Evolutionary conservation across 768 basidiomycete genomes (phyloP), one percentile per base, ranked within the genome.

Genomic region (Rhizopogon vinicolor): DNA sequence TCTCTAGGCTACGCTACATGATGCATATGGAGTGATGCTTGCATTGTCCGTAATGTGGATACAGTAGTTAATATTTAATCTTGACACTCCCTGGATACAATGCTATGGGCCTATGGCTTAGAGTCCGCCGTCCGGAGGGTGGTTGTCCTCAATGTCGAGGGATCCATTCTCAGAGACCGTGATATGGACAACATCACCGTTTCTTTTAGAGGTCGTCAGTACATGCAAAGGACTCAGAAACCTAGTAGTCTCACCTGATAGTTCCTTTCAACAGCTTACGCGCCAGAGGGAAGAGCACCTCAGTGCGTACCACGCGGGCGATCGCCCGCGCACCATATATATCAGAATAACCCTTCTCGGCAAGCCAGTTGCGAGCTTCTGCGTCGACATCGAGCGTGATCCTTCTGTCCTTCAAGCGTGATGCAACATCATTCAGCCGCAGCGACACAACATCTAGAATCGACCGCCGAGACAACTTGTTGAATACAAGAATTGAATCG

Each of bases 301-400:
- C 83, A 51, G 86, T 86, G 51, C 90, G 76, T 4, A 96, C 89
- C 18, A 93, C 83, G n/a, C 93, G 74, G 7, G 90, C 90, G 53
- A 96, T 91, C 6, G 91, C 89, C 33, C 93, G 78, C 0, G 93
- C 93, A 22, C 93, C 93, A 67, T 94, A 95, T 25, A 86, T 70
- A 44, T 90, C 84, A 3, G 91, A 93, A 67, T 91, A 94, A 0
- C 93, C 93, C 44, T 84, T 78, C 55, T 79, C 65, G 0, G 85
- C 89, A 4, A 97, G 77, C 87, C 87, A 90, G 4, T 78, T 72
- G 29, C 74, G 75, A 2, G 90, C 86, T 1, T 69, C 72, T 0
- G 78, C 73, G 57, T 86, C 82, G 2, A 92, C 83, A 52, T 93
- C 84, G 37, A 95, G 72, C 7, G 72, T 81, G 54, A 96, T 92